Conservation (phyloP, 1,284 basidiomycete species). For the Fomitopsis pinicola region DNA sequence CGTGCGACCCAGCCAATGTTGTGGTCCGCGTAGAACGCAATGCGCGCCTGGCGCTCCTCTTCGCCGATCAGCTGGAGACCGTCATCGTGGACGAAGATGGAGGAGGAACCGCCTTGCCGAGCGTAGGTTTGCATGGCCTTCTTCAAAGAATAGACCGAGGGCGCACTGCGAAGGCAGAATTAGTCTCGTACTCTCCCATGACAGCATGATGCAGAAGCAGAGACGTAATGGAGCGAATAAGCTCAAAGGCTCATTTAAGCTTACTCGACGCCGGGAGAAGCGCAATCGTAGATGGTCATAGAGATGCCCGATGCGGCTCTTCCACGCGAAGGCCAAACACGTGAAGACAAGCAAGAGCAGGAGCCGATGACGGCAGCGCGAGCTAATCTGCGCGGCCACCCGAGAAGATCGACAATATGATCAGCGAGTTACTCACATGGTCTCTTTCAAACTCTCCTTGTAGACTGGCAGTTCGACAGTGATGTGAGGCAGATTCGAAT, state of each 20-base stretch:
- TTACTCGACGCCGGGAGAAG: not conserved
- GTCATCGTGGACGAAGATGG: constrained; percentile 77
- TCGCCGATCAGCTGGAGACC: constrained; percentile 45
- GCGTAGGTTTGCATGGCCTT: constrained; percentile 86
- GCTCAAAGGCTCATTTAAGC: not conserved
- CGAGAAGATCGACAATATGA: not conserved
- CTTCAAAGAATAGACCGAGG: constrained; percentile 78
- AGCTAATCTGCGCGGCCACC: not conserved
- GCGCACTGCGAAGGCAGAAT: constrained; percentile 38
- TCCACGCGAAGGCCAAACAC: not conserved
- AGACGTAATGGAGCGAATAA: not conserved
- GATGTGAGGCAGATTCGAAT: constrained; percentile 62
- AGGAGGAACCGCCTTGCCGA: constrained; percentile 73
- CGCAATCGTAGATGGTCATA: not conserved
- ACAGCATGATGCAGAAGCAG: not conserved
- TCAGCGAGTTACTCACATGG: constrained; percentile 48
- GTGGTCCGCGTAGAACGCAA: constrained; percentile 49
- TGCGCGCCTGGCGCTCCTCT: constrained; percentile 32
- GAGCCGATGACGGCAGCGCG: not conserved
- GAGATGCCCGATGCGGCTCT: constrained; percentile 2
- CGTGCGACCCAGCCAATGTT: constrained; percentile 54
- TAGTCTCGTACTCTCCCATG: not conserved
- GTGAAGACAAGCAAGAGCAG: not conserved
- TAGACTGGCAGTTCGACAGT: constrained; percentile 80
- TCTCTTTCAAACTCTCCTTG: constrained; percentile 68